Conservation (phyloP, 805 yeast genomes). For the Starmerella stellata region DNA sequence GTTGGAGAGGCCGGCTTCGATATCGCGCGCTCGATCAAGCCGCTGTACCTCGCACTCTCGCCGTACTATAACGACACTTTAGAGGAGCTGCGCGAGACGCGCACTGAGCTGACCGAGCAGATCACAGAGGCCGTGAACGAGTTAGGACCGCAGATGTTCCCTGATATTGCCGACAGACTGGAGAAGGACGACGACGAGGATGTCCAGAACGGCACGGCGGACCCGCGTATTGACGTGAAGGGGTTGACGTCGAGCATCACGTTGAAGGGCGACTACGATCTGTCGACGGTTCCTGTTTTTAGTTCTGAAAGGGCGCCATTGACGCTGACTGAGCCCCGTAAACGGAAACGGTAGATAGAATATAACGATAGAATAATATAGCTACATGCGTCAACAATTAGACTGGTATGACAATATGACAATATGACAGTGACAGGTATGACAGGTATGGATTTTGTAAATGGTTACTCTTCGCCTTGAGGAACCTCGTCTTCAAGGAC, state of each 20-base stretch:
- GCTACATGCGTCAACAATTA: too few relatives aligned
- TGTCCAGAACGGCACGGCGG: slow-evolving; percentile 5
- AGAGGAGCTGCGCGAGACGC: slow-evolving; percentile 36
- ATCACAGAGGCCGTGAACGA: slow-evolving; percentile 66
- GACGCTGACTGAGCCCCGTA: slow-evolving; percentile 2
- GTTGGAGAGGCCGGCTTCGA: slow-evolving; percentile 92
- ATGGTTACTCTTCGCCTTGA: slow-evolving; percentile 74
- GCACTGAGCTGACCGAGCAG: slow-evolving; percentile 46
- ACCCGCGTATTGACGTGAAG: slow-evolving; percentile 17
- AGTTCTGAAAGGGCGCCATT: slow-evolving; percentile 12
- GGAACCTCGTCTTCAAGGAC: slow-evolving; percentile 87
- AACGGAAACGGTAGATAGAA: neutral
- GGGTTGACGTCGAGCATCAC: slow-evolving; percentile 12
- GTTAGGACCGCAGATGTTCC: slow-evolving; percentile 69
- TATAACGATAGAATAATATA: too few relatives aligned
- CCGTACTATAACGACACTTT: slow-evolving; percentile 26
- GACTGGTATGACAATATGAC: too few relatives aligned
- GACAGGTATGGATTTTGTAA: too few relatives aligned
- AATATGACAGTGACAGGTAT: too few relatives aligned
- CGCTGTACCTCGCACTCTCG: slow-evolving; percentile 38
- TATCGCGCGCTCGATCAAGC: slow-evolving; percentile 62
- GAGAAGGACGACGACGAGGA: slow-evolving; percentile 13
- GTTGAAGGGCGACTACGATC: slow-evolving; percentile 15
- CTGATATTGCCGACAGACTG: slow-evolving; percentile 41
- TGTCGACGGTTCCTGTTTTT: slow-evolving; percentile 17